Evolutionary conservation across 2,329 filamentous ascomycete genomes (phyloP).

Genomic region (Aspergillus uvarum): DNA sequence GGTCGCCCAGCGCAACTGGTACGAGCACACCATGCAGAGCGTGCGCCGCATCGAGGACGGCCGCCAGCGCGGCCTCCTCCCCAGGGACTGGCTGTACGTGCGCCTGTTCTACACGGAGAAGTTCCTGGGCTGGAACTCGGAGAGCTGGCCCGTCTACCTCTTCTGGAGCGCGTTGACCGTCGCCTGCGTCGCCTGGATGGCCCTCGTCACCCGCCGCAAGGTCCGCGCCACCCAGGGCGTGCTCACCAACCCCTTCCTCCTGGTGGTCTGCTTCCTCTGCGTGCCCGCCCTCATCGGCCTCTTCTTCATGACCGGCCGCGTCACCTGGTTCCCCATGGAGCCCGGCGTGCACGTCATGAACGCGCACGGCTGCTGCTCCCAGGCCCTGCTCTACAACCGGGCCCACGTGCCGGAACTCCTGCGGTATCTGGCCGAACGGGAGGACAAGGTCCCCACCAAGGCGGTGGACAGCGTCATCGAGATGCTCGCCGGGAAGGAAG

Average conservation of each 20-base stretch:
- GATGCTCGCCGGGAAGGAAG: constrained; percentile 15
- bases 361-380: constrained; percentile 46
- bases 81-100: constrained; percentile 40
- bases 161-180: constrained; percentile 31
- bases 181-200: constrained; percentile 18
- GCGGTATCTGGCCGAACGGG: constrained; percentile 16
- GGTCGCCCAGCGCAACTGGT: constrained; percentile 50
- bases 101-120: constrained; percentile 51
- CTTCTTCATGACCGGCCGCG: constrained; percentile 45
- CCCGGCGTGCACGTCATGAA: constrained; percentile 44
- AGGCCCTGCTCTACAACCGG: constrained; percentile 47
- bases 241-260: constrained; percentile 26
- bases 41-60: constrained; percentile 35
- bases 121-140: constrained; percentile 48
- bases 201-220: constrained; percentile 18
- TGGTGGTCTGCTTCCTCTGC: constrained; percentile 30
- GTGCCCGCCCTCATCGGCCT: constrained; percentile 33
- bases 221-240: constrained; percentile 17
- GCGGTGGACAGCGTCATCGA: constrained; percentile 25
- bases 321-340: constrained; percentile 39
- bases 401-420: constrained; percentile 20
- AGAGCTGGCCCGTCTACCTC: constrained; percentile 42
- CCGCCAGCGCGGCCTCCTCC: constrained; percentile 12
- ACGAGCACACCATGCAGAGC: constrained; percentile 40
- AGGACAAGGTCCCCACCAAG: constrained; percentile 13